Evolutionary conservation across 257 asterid genomes (phyloP).

Genomic region (Solanum gandarillasii): DNA sequence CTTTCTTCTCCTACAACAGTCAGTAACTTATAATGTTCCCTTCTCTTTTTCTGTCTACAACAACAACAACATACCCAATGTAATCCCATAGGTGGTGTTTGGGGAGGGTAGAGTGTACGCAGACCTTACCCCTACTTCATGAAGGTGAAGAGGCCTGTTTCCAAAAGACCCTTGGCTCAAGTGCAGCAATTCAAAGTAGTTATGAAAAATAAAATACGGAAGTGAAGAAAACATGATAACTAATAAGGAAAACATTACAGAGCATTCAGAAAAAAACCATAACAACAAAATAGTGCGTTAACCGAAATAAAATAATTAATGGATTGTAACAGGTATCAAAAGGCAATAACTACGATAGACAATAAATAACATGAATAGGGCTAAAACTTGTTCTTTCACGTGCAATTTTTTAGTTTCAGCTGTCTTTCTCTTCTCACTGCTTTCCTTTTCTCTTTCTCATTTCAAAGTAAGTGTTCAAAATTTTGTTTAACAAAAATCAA

Average conservation of each 20-base stretch:
- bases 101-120: not conserved
- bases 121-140: not conserved
- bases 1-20: not conserved
- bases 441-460: not conserved
- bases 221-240: not conserved
- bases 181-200: not conserved
- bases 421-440: not conserved
- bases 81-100: not conserved
- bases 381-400: not conserved
- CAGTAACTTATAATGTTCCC: not conserved
- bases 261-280: not conserved
- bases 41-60: not conserved
- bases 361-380: not conserved
- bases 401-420: not conserved
- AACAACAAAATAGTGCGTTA: not conserved
- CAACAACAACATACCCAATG: not conserved
- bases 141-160: not conserved
- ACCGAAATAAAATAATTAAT: not conserved
- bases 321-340: not conserved
- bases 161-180: not conserved
- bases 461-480: not conserved
- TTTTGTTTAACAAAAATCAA: not conserved
- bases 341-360: not conserved
- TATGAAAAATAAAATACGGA: not conserved
- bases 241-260: not conserved